Evolutionary conservation across 2,329 filamentous ascomycete species (phyloP).

Genomic region (Sporothrix curviconia): DNA sequence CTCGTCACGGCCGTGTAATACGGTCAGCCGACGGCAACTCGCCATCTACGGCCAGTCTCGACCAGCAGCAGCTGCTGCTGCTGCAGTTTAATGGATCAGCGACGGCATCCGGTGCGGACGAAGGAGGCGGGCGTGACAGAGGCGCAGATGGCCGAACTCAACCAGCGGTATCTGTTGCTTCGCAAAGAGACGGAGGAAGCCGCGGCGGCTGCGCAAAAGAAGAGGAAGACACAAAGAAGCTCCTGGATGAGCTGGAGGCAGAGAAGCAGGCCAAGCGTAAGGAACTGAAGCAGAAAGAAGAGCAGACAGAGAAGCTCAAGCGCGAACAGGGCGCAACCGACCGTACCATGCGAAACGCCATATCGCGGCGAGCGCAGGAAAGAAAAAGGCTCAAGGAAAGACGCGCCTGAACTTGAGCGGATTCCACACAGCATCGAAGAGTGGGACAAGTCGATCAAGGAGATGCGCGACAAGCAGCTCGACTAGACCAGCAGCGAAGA

Average conservation of each 20-base stretch:
- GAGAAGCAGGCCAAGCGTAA: conserved; percentile 75
- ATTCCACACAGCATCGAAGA: conserved; percentile 63
- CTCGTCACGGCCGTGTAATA: conserved; percentile 52
- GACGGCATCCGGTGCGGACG: conserved; percentile 25
- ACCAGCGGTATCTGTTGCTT: conserved; percentile 71
- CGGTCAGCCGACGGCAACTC: conserved; percentile 70
- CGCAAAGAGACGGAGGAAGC: conserved; percentile 79
- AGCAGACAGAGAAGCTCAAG: conserved; percentile 76
- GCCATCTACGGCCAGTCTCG: conserved; percentile 57
- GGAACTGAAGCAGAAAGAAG: conserved; percentile 81
- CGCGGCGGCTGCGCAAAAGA: conserved; percentile 61
- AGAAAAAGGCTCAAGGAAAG: conserved; percentile 65
- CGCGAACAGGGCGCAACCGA: conserved; percentile 75
- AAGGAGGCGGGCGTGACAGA: conserved; percentile 49
- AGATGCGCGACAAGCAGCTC: conserved; percentile 51
- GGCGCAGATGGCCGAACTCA: conserved; percentile 68
- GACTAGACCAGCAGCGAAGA: conserved; percentile 49
- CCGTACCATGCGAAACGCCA: conserved; percentile 71
- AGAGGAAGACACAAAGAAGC: conserved; percentile 61
- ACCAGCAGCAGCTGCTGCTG: conserved; percentile 32
- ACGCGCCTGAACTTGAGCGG: conserved; percentile 61
- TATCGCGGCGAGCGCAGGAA: conserved; percentile 71
- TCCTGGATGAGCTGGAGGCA: conserved; percentile 61
- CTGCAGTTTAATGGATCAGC: conserved; percentile 19
- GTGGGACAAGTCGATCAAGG: conserved; percentile 57